Evolutionary conservation across 441 rosid genomes (phyloP).

Genomic region (Heliophila coronopifolia): DNA sequence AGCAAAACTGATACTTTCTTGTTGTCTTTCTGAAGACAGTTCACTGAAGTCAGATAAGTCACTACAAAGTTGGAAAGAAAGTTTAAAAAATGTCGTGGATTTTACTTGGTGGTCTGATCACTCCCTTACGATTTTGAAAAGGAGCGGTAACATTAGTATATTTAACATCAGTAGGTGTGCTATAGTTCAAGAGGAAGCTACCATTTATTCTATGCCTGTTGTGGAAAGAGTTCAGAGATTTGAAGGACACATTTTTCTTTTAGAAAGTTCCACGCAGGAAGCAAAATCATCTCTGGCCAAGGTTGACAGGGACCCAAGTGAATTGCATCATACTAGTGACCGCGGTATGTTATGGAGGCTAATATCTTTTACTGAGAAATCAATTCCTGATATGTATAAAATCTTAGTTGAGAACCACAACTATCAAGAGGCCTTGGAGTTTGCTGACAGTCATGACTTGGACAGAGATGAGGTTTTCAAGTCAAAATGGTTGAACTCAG

Average conservation of each 20-base stretch:
- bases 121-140: slow-evolving; percentile 52
- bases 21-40: slow-evolving; percentile 31
- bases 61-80: slow-evolving; percentile 25
- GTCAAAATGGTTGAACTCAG: slow-evolving; percentile 78
- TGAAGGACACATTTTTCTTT: slow-evolving; percentile 58
- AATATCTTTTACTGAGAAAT: slow-evolving; percentile 69
- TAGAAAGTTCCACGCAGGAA: slow-evolving; percentile 49
- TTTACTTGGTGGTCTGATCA: slow-evolving; percentile 96
- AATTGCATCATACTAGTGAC: slow-evolving; percentile 27
- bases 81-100: slow-evolving; percentile 48
- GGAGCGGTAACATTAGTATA: slow-evolving; percentile 49
- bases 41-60: slow-evolving; percentile 29
- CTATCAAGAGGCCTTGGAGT: slow-evolving; percentile 67
- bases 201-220: slow-evolving; percentile 50
- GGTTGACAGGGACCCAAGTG: slow-evolving; percentile 34
- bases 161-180: slow-evolving; percentile 47
- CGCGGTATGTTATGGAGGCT: slow-evolving; percentile 54
- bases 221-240: slow-evolving; percentile 50
- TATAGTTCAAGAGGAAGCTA: slow-evolving; percentile 51
- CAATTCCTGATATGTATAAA: slow-evolving; percentile 74
- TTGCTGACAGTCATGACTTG: slow-evolving; percentile 72
- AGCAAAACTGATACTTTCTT: slow-evolving; percentile 36
- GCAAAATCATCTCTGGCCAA: slow-evolving; percentile 30
- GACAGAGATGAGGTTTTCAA: slow-evolving; percentile 78
- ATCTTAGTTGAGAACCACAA: slow-evolving; percentile 53